Evolutionary conservation across 495 filamentous ascomycete species (phyloP), one percentile per base, ranked within the genome.

Genomic region (Paragyromitra xinjiangensis): DNA sequence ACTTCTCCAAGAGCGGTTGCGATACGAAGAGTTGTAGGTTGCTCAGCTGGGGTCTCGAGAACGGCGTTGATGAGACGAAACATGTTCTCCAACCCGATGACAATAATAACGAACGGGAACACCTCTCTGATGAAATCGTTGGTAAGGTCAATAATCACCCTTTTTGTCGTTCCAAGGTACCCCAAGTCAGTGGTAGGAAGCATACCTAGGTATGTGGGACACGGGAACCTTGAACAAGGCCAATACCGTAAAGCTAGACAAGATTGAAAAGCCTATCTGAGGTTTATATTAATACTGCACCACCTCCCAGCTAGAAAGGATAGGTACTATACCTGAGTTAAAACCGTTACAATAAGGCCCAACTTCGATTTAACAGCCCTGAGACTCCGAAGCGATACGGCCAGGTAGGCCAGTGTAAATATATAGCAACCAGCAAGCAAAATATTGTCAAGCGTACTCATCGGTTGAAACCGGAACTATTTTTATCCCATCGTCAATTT

Each of bases 61-160:
- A 93, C 89, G 0, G 89, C 88, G 77, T 93, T 92, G 77, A 93
- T 91, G 64, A 93, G 85, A 44, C 90, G 86, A 81, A 92, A 88
- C 72, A 91, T 91, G 78, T 93, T 92, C 74, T 92, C 90, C 58
- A 92, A 84, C 63, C 91, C 92, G 82, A 92, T 89, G 42, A 87
- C 87, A 50, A 93, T 85, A 14, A 92, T 86, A n/a, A 92, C 90
- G 8, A 91, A 86, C 0, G 91, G 91, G 82, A 91, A 93, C 37
- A 88, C 87, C 67, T 84, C 84, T 56, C 84, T 81, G 55, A 84
- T 80, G 6, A 64, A 64, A 16, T 12, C 14, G 56, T 81, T 56
- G 80, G 64, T 59, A 50, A 50, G 64, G n/a, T 73, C 62, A 61
- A 68, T 45, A 40, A 14, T 45, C 50, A 44, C 6, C 42, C 29